Evolutionary conservation across 768 basidiomycete species (phyloP).

Genomic region (Paxillus ammoniavirescens): DNA sequence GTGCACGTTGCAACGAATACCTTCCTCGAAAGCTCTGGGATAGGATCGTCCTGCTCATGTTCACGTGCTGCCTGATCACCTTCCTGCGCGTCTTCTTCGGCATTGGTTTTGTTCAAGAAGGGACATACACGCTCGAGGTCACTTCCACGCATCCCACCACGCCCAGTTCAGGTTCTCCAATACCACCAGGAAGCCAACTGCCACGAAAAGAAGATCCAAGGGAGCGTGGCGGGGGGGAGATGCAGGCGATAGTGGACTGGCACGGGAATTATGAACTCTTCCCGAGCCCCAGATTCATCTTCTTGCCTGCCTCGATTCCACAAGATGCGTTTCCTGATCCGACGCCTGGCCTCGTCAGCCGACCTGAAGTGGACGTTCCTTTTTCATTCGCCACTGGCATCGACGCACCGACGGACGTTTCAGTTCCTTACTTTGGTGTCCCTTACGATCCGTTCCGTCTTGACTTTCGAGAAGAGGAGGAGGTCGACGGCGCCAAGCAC

Average conservation of each 20-base stretch:
- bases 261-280: conserved; percentile 19
- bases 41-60: conserved; percentile 21
- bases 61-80: conserved; percentile 21
- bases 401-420: background rate
- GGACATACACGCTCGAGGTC: background rate
- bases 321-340: conserved; percentile 24
- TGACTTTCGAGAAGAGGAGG: conserved; percentile 8
- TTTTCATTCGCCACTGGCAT: background rate
- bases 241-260: conserved; percentile 16
- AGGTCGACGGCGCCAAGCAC: background rate
- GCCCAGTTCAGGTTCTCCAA: background rate
- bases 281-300: background rate
- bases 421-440: conserved; percentile 1
- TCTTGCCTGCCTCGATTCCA: conserved; percentile 11
- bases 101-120: conserved; percentile 10
- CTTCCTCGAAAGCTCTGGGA: conserved; percentile 19
- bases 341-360: conserved; percentile 6
- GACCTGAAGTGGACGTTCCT: background rate
- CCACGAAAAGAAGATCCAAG: background rate
- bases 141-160: conserved; percentile 1
- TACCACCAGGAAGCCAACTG: background rate
- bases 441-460: conserved; percentile 23
- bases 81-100: conserved; percentile 29
- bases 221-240: background rate
- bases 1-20: background rate